A percentile compares a stretch with the other conserved stretches of the same genome.
Conservation (phyloP, 768 basidiomycete genomes). For the Lepiota venenata region DNA sequence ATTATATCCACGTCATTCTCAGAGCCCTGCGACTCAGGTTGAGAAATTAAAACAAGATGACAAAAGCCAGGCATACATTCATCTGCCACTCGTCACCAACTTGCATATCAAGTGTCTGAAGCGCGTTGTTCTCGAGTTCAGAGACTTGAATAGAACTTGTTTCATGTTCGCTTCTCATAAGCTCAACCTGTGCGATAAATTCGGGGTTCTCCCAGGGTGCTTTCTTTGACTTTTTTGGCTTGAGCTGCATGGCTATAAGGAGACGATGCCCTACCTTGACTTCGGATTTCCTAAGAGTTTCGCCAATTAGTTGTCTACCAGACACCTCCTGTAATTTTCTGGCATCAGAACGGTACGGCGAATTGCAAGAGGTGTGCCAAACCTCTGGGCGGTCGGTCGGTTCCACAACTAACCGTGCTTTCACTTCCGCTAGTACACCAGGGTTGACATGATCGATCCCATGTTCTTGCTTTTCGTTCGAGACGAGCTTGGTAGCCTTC, state of each 20-base stretch:
- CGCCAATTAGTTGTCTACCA: neutral
- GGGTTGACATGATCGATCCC: conserved; percentile 21
- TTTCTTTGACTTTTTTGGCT: conserved; percentile 21
- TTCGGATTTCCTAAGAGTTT: neutral
- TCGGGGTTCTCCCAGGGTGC: conserved; percentile 27
- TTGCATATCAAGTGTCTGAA: conserved; percentile 26
- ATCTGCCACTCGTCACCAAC: conserved; percentile 14
- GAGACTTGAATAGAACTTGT: conserved; percentile 1
- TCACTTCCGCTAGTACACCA: conserved; percentile 17
- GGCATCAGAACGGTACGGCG: neutral
- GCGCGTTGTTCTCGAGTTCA: neutral
- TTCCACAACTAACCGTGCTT: neutral
- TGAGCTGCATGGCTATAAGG: conserved; percentile 3
- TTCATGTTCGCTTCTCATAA: conserved; percentile 1
- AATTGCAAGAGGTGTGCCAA: neutral
- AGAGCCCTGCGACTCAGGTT: neutral
- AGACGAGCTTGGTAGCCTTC: neutral
- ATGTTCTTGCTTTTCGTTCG: neutral
- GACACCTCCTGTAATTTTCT: neutral
- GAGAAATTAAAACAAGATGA: neutral
- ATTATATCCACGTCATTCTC: conserved; percentile 29
- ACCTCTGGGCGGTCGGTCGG: neutral
- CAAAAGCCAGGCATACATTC: neutral
- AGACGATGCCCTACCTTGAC: neutral
- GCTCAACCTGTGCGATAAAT: conserved; percentile 16